phyloP scores from a whole-genome alignment of 208 protist genomes.

The Endotrypanum monterogeii region DNA sequence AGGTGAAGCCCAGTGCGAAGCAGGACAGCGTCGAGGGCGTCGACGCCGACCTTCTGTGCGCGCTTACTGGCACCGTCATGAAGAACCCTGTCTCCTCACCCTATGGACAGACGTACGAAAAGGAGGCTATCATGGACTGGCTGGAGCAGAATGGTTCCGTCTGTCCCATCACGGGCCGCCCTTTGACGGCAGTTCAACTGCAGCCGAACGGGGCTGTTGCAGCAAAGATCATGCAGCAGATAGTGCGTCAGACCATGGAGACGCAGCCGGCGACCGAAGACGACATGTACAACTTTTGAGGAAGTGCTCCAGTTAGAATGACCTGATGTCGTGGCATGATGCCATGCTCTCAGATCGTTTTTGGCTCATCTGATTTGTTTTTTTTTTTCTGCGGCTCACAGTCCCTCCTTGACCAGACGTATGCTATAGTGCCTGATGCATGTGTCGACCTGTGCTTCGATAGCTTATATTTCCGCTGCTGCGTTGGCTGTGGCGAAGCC shows the following conservation, averaged over 20 bases:
- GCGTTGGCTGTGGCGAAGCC: too few relatives aligned
- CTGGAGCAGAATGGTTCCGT: conserved; percentile 87
- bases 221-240: conserved; percentile 79
- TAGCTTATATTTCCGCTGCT: too few relatives aligned
- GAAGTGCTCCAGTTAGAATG: background rate
- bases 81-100: conserved; percentile 92
- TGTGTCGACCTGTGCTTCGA: background rate
- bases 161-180: conserved; percentile 91
- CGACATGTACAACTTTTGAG: conserved; percentile 92
- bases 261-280: conserved; percentile 58
- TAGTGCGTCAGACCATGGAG: conserved; percentile 78
- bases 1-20: conserved; percentile 38
- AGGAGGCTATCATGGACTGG: conserved; percentile 85
- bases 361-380: background rate
- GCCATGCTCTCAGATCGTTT: background rate
- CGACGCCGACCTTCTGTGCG: conserved; percentile 73
- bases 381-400: background rate
- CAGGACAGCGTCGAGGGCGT: conserved; percentile 58
- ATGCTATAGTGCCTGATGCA: background rate
- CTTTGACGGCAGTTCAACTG: conserved; percentile 63
- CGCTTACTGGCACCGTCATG: conserved; percentile 88
- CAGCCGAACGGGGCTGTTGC: conserved; percentile 66
- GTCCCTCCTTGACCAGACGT: background rate
- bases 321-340: background rate
- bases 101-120: conserved; percentile 90